A percentile compares a stretch with the other conserved stretches of the same genome.
These are phyloP conservation scores for Lachancea thermotolerans DNA, from an alignment of 805 yeast genomes.

Conservation along the genomic window DNA sequence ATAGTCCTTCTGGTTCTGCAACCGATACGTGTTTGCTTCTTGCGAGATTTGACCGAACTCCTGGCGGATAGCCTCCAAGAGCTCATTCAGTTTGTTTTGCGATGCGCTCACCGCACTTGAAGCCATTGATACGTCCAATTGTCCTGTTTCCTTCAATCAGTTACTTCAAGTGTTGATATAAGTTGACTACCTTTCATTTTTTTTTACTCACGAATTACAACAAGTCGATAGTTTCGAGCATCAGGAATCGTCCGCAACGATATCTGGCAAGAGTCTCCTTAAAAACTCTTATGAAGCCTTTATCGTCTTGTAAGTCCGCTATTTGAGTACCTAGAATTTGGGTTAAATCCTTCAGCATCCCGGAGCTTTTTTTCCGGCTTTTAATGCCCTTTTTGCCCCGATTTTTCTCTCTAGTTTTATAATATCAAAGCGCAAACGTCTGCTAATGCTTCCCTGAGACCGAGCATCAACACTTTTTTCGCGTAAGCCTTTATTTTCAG, in stretches of 20 bases:
- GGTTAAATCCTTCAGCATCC: too few species aligned
- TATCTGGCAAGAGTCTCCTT: too few species aligned
- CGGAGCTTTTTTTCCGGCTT: too few species aligned
- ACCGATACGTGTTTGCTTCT: slow-evolving; percentile 79
- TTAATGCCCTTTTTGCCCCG: too few species aligned
- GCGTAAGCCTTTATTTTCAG: neutral
- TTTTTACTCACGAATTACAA: neutral
- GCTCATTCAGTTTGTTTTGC: slow-evolving; percentile 52
- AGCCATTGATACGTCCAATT: slow-evolving; percentile 4
- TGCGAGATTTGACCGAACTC: slow-evolving; percentile 80
- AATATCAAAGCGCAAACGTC: too few species aligned
- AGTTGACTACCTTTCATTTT: neutral
- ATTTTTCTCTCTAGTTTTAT: too few species aligned
- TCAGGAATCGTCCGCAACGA: neutral
- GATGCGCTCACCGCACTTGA: slow-evolving; percentile 21
- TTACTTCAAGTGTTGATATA: neutral
- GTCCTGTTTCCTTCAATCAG: neutral
- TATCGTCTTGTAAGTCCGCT: too few species aligned
- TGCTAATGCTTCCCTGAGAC: neutral
- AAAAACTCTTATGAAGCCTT: too few species aligned
- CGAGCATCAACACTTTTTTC: neutral
- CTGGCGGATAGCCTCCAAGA: slow-evolving; percentile 84
- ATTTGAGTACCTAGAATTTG: too few species aligned
- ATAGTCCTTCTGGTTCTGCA: slow-evolving; percentile 81
- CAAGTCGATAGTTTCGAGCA: neutral